phyloP scores from a whole-genome alignment of 805 yeast species.

The Candida sithepensis region DNA sequence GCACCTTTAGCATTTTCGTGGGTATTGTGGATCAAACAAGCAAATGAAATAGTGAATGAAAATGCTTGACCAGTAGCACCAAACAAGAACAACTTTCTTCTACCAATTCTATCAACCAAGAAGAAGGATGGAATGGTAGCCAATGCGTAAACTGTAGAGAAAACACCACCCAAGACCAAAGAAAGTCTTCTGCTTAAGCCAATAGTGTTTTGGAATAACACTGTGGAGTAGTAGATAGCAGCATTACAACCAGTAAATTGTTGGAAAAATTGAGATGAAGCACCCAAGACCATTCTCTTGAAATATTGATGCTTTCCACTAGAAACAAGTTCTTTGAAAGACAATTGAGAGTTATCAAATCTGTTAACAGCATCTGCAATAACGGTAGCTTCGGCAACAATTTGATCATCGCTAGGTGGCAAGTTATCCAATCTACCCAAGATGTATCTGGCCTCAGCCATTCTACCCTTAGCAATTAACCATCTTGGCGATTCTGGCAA shows the following conservation, averaged over 20 bases:
- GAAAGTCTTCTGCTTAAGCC: conserved; percentile 49
- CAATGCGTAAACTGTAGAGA: conserved; percentile 57
- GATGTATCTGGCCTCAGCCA: conserved; percentile 48
- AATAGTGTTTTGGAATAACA: conserved; percentile 49
- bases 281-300: conserved; percentile 57
- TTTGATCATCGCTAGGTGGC: conserved; percentile 30
- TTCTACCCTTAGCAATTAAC: conserved; percentile 51
- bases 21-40: conserved; percentile 39
- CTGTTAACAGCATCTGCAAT: conserved; percentile 33
- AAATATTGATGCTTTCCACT: conserved; percentile 54
- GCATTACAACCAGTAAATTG: conserved; percentile 73
- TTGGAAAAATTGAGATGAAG: conserved; percentile 66
- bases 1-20: conserved; percentile 55
- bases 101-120: conserved; percentile 60
- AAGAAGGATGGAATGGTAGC: conserved; percentile 60
- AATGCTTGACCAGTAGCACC: conserved; percentile 51
- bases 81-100: conserved; percentile 48
- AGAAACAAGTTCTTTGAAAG: conserved; percentile 40
- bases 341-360: conserved; percentile 30
- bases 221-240: conserved; percentile 62
- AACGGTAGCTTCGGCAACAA: conserved; percentile 26
- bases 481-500: conserved; percentile 74
- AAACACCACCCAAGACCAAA: conserved; percentile 62
- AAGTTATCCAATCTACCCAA: conserved; percentile 41
- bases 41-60: conserved; percentile 48